phyloP scores from a whole-genome alignment of 2,329 filamentous ascomycete species.

The Gremmenia infestans region DNA sequence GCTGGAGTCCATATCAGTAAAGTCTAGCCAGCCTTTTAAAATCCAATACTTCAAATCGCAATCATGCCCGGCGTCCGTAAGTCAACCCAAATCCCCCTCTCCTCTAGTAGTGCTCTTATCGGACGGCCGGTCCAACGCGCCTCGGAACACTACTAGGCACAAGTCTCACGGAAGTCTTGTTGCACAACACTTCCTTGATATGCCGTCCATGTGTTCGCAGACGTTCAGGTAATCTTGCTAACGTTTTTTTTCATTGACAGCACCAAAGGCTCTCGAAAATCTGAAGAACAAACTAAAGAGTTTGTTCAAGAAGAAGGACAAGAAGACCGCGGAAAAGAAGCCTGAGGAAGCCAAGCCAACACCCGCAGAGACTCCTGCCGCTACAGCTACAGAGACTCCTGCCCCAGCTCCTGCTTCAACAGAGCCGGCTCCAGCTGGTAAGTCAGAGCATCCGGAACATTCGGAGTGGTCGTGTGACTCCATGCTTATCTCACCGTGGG shows the following conservation, averaged over 20 bases:
- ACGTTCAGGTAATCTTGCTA: constrained; percentile 6
- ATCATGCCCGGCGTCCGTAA: neutral
- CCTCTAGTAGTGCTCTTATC: neutral
- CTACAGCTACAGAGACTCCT: constrained; percentile 12
- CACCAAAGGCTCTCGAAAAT: constrained; percentile 27
- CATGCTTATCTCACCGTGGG: constrained; percentile 7
- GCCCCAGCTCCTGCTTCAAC: constrained; percentile 14
- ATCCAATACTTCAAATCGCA: neutral
- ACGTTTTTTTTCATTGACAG: constrained; percentile 13
- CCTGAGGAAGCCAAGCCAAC: constrained; percentile 14
- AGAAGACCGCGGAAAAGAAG: constrained; percentile 25
- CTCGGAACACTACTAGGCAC: constrained; percentile 4
- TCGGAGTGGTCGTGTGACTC: neutral
- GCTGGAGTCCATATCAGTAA: neutral
- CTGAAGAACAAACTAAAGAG: constrained; percentile 31
- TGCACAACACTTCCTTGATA: neutral
- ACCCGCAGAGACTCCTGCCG: constrained; percentile 12
- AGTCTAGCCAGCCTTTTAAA: neutral
- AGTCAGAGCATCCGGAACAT: constrained; percentile 1
- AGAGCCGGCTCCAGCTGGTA: constrained; percentile 18
- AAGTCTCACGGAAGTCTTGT: neutral
- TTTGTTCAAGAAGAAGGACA: constrained; percentile 27
- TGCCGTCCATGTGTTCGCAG: neutral
- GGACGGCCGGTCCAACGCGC: neutral
- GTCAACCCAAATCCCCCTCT: neutral